Conservation (phyloP, 495 filamentous ascomycete species). For the Neurospora sp. region DNA sequence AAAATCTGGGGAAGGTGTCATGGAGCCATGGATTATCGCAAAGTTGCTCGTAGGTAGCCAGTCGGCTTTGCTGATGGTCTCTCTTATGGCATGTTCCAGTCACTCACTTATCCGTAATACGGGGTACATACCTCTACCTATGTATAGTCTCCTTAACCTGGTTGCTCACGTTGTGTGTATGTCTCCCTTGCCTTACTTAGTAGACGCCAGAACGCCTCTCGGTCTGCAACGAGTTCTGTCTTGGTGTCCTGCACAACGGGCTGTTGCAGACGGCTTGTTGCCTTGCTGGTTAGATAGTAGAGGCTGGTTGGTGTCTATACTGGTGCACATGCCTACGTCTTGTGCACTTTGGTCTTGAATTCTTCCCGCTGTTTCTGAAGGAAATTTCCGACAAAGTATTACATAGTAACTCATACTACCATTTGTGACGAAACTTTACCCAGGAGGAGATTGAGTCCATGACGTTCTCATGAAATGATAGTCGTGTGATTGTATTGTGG, state of each 20-base stretch:
- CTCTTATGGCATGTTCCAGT: background rate
- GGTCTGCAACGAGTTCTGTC: background rate
- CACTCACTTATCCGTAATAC: background rate
- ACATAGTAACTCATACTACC: background rate
- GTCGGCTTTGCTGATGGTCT: background rate
- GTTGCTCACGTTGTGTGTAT: background rate
- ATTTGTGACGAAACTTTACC: background rate
- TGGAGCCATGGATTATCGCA: background rate
- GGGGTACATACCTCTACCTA: background rate
- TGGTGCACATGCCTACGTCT: background rate
- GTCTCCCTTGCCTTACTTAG: background rate
- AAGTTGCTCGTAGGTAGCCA: background rate
- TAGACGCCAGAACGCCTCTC: background rate
- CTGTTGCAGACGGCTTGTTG: background rate
- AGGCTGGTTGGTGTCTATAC: background rate
- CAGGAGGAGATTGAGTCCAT: background rate
- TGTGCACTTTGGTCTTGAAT: background rate
- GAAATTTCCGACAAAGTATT: background rate
- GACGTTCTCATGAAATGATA: background rate
- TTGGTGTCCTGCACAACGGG: background rate
- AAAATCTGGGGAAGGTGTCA: background rate
- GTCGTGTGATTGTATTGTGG: background rate
- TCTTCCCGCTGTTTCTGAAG: background rate
- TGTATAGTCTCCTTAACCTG: background rate
- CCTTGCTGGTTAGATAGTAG: background rate